Conservation (phyloP, 2,329 filamentous ascomycete genomes). For the Peltaster fructicola region DNA sequence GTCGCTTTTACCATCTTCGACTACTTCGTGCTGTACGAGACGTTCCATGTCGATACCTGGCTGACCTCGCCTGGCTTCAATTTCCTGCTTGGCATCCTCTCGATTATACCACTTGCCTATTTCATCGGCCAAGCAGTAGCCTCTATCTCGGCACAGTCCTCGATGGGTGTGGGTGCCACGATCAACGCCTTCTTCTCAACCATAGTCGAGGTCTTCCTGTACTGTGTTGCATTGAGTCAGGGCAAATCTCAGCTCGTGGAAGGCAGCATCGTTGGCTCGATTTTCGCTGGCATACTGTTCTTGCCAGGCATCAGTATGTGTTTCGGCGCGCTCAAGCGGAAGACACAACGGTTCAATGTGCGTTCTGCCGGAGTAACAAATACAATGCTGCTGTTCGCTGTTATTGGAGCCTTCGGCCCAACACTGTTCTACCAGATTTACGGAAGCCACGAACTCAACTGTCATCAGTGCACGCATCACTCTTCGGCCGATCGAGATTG, state of each 20-base stretch:
- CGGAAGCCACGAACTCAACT: constrained; percentile 89
- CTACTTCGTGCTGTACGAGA: constrained; percentile 58
- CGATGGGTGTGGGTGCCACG: constrained; percentile 91
- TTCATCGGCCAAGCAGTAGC: constrained; percentile 98
- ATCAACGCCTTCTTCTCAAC: constrained; percentile 98
- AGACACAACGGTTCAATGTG: constrained; percentile 96
- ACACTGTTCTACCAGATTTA: constrained; percentile 98
- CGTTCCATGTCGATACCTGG: constrained; percentile 51
- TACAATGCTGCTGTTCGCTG: constrained; percentile 92
- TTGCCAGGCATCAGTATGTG: constrained; percentile 95
- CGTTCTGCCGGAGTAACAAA: constrained; percentile 91
- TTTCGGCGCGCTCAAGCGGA: constrained; percentile 91
- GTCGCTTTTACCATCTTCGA: constrained; percentile 93
- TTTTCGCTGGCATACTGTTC: constrained; percentile 91
- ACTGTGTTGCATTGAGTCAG: constrained; percentile 82
- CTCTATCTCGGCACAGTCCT: constrained; percentile 94
- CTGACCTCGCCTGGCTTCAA: constrained; percentile 73
- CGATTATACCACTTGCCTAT: constrained; percentile 91
- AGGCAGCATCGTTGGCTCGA: constrained; percentile 92
- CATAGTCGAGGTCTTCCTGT: constrained; percentile 91
- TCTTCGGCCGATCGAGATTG: constrained; percentile 47
- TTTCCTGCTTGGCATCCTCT: constrained; percentile 68
- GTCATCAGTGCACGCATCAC: constrained; percentile 44
- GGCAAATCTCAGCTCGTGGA: constrained; percentile 89
- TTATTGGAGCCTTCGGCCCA: constrained; percentile 86